A percentile compares a stretch with the other conserved stretches of the same genome.
These are phyloP conservation scores for Populus nigra DNA, from an alignment of 345 rosid genomes.

Conservation along the genomic window DNA sequence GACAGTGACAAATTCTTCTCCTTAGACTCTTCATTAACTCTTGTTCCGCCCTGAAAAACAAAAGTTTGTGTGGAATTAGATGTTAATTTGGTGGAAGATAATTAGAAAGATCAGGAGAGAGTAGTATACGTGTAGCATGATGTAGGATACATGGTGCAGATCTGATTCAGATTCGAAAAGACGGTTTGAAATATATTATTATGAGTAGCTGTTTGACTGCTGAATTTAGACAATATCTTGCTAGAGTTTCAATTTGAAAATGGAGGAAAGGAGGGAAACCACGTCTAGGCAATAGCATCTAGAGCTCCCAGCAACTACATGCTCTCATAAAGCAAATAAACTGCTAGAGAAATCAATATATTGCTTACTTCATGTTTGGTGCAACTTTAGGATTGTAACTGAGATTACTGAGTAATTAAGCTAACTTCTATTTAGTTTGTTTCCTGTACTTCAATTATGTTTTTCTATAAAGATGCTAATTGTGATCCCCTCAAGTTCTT, in stretches of 20 bases:
- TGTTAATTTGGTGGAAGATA: too few relatives aligned
- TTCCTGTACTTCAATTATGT: not conserved
- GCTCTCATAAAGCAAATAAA: not conserved
- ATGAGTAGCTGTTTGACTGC: too few relatives aligned
- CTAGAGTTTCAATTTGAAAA: not conserved
- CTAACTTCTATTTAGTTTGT: not conserved
- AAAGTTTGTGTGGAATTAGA: too few relatives aligned
- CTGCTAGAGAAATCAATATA: not conserved
- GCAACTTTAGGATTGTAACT: not conserved
- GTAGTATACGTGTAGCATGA: not conserved
- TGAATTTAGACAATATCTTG: not conserved
- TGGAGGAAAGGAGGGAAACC: not conserved
- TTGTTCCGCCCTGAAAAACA: too few relatives aligned
- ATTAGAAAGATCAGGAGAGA: not conserved
- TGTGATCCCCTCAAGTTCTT: not conserved
- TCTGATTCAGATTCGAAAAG: not conserved
- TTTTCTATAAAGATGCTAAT: not conserved
- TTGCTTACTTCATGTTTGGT: not conserved
- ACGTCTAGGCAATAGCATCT: not conserved
- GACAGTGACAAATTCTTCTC: too few relatives aligned
- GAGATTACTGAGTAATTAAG: not conserved
- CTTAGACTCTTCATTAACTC: too few relatives aligned
- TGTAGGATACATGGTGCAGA: too few relatives aligned
- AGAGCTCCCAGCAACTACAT: not conserved
- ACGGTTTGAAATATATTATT: not conserved